Evolutionary conservation across 2,329 filamentous ascomycete genomes (phyloP), one percentile per base, ranked within the genome.

Genomic region (Phaeosphaeriaceae sp.): DNA sequence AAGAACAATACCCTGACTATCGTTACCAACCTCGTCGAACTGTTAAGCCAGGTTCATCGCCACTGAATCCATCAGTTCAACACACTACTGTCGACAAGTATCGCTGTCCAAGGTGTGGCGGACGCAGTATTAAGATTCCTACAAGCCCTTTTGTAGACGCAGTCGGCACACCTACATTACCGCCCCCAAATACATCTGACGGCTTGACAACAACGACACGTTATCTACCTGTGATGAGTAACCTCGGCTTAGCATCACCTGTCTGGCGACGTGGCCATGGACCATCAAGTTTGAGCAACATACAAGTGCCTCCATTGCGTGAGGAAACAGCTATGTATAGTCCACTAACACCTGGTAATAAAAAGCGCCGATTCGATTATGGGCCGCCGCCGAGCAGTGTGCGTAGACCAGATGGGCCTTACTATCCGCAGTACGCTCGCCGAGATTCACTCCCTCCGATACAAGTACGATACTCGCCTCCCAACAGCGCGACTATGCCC

Each of bases 1-100:
- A 91, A 66, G 86, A 87, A 56, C 89, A 92, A 75, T 96, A 97
- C 71, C 94, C 94, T 2, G 88, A 90, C 59, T 99, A 99, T 75
- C 87, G 92, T 56, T 99, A 97, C 70, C 91, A 96, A 71, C 94
- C 94, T 29, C 87, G 90, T 43, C 76, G 78, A 12, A 62, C 71
- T 46, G 74, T 69, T 16, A 74, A 67, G 49, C 73, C 49, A 68
- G 77, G 59, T n/a, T 73, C 71, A 12, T 72, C 76, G 2, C 68
- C 67, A 17, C 64, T 66, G 32, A 66, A 67, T 34, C 58, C 64
- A 12, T 53, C 55, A 11, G 63, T 61, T 26, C 64, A 71, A 32
- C 68, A 72, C 40, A 67, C 71, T 9, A 75, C 69, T 44, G 61
- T 70, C 17, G 77, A 80, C 46, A 77, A 76, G 49, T 72, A 75